These are phyloP conservation scores for Colletotrichum magnum DNA, from an alignment of 2,329 filamentous ascomycete genomes.

Conservation along the genomic window DNA sequence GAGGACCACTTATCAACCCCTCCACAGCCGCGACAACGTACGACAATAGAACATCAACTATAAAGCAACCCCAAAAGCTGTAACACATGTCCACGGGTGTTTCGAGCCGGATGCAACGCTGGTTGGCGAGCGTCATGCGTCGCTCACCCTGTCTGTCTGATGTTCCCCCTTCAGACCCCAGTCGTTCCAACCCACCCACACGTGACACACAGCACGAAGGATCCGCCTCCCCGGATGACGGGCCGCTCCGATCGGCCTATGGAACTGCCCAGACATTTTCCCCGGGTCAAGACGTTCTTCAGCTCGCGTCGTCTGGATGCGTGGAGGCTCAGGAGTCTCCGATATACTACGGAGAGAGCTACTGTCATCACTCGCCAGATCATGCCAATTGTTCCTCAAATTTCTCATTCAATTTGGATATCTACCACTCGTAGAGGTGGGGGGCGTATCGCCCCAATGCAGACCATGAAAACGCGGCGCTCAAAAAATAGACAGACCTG, in stretches of 20 bases:
- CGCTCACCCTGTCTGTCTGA: slow-evolving; percentile 11
- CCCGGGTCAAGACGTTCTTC: too few relatives aligned
- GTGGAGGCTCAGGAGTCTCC: too few relatives aligned
- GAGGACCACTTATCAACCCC: too few relatives aligned
- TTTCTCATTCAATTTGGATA: slow-evolving; percentile 29
- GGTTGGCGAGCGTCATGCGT: not conserved
- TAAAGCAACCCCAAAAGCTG: too few relatives aligned
- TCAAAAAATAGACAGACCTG: slow-evolving; percentile 30
- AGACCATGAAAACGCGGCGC: slow-evolving; percentile 22
- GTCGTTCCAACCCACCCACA: not conserved
- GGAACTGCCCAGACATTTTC: slow-evolving; percentile 1
- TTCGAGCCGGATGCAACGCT: not conserved
- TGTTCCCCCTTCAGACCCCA: slow-evolving; percentile 12
- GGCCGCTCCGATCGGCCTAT: slow-evolving; percentile 17
- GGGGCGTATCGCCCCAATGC: not conserved
- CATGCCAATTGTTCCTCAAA: not conserved
- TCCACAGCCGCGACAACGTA: too few relatives aligned
- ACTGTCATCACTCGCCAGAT: not conserved
- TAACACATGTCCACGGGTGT: not conserved
- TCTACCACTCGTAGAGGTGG: slow-evolving; percentile 22
- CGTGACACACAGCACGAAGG: not conserved
- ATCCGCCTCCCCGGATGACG: slow-evolving; percentile 14
- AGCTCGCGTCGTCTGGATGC: too few relatives aligned
- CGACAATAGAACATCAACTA: too few relatives aligned
- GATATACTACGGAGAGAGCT: not conserved